Percentiles rank a stretch among this genome's conserved stretches.
Conservation (phyloP, 768 basidiomycete genomes). For the Fomitopsis serialis region DNA sequence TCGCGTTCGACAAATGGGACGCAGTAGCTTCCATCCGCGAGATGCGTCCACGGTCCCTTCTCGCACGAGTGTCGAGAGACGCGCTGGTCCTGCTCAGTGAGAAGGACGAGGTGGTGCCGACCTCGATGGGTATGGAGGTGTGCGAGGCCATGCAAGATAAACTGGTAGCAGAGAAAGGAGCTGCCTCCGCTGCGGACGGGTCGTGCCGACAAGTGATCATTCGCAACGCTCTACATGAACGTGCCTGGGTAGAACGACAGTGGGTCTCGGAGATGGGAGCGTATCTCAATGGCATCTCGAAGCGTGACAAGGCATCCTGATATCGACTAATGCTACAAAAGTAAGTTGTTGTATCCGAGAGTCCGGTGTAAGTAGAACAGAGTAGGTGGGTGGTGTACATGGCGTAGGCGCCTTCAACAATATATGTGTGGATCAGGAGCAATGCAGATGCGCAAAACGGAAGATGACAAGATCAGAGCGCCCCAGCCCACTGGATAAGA, state of each 20-base stretch:
- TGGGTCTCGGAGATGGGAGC: slow-evolving; percentile 22
- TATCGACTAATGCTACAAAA: background rate
- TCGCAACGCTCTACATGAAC: slow-evolving; percentile 32
- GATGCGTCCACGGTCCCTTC: slow-evolving; percentile 1
- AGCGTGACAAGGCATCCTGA: background rate
- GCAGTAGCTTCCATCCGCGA: slow-evolving; percentile 25
- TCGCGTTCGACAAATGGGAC: slow-evolving; percentile 45
- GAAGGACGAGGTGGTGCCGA: slow-evolving; percentile 43
- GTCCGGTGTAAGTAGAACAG: background rate
- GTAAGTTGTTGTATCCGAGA: background rate
- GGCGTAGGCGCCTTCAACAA: background rate
- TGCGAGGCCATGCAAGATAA: slow-evolving; percentile 8
- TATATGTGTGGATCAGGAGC: background rate
- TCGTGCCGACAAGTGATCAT: slow-evolving; percentile 20
- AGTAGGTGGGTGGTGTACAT: background rate
- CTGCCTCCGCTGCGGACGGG: slow-evolving; percentile 23
- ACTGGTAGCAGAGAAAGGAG: slow-evolving; percentile 14
- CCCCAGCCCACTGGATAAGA: background rate
- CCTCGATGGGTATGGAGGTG: slow-evolving; percentile 30
- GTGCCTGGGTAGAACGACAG: slow-evolving; percentile 27
- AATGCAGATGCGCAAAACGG: background rate
- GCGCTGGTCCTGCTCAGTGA: slow-evolving; percentile 36
- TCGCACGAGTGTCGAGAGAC: slow-evolving; percentile 15
- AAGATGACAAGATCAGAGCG: background rate
- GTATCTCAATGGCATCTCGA: slow-evolving; percentile 13